These are phyloP conservation scores for Phaseolus coccineus DNA, from an alignment of 331 rosid genomes.

Conservation along the genomic window DNA sequence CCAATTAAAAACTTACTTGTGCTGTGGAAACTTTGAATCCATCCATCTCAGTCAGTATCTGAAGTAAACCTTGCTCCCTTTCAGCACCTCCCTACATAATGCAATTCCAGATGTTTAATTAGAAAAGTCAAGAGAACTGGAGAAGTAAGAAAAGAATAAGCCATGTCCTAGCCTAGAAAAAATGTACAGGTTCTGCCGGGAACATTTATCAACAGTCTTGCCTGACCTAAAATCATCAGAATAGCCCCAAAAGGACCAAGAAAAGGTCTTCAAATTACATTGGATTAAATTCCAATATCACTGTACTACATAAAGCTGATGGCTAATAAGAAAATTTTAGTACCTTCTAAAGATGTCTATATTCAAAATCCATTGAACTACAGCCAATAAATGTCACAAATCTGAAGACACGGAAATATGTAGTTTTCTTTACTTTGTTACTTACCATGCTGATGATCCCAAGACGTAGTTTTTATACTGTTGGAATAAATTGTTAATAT, in stretches of 20 bases:
- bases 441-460: slow-evolving; percentile 17
- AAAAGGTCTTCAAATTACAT: slow-evolving; percentile 16
- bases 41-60: slow-evolving; percentile 96
- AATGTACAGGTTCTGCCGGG: slow-evolving; percentile 18
- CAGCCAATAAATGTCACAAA: slow-evolving; percentile 8
- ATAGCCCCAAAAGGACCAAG: slow-evolving; percentile 36
- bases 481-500: not conserved
- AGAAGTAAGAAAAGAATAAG: slow-evolving; percentile 27
- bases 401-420: slow-evolving; percentile 30
- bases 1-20: slow-evolving; percentile 60
- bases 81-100: slow-evolving; percentile 91
- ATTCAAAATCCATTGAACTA: slow-evolving; percentile 28
- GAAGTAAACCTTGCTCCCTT: slow-evolving; percentile 96
- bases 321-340: not conserved
- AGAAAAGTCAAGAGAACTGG: slow-evolving; percentile 25
- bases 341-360: not conserved
- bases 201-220: slow-evolving; percentile 6
- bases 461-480: slow-evolving; percentile 15
- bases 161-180: not conserved
- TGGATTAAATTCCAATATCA: slow-evolving; percentile 32
- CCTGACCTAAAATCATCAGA: slow-evolving; percentile 23
- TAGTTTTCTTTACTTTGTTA: not conserved
- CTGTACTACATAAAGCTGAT: slow-evolving; percentile 17
- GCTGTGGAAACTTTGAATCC: slow-evolving; percentile 96
- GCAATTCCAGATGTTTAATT: slow-evolving; percentile 44